These are phyloP conservation scores for Ramularia endophylla DNA, from an alignment of 2,329 filamentous ascomycete genomes.

Conservation along the genomic window DNA sequence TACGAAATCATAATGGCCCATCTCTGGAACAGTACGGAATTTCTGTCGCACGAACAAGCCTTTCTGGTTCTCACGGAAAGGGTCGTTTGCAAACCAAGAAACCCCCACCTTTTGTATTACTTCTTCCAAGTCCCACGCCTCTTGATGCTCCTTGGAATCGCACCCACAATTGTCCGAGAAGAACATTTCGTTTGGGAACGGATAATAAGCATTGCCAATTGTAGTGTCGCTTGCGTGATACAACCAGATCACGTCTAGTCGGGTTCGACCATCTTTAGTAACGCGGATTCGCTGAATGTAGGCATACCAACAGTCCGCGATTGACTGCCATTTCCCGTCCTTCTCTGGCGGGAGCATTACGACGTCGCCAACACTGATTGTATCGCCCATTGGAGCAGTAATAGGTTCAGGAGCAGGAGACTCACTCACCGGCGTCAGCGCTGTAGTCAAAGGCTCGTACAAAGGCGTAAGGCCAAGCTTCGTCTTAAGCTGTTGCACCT, in stretches of 20 bases:
- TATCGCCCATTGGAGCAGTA: too few species aligned
- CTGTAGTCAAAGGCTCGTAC: not conserved
- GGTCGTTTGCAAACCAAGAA: conserved; percentile 49
- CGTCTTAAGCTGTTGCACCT: conserved; percentile 14
- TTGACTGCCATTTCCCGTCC: conserved; percentile 50
- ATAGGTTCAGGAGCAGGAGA: too few species aligned
- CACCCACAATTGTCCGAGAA: conserved; percentile 73
- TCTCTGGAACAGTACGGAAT: conserved; percentile 51
- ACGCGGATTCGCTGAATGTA: conserved; percentile 56
- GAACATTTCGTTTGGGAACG: conserved; percentile 67
- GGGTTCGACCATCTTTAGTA: conserved; percentile 27
- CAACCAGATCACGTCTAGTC: conserved; percentile 66
- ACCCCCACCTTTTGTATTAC: conserved; percentile 55
- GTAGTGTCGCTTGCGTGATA: conserved; percentile 67
- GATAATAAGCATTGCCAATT: conserved; percentile 62
- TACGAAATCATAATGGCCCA: conserved; percentile 50
- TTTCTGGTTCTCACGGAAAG: conserved; percentile 33
- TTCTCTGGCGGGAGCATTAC: conserved; percentile 44
- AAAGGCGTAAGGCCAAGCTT: conserved; percentile 23
- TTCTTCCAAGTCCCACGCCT: conserved; percentile 49
- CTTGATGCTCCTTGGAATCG: conserved; percentile 28
- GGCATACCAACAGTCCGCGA: conserved; percentile 58
- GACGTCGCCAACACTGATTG: conserved; percentile 45
- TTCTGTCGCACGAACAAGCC: conserved; percentile 67
- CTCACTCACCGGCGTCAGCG: conserved; percentile 1